Conservation (phyloP, 768 basidiomycete genomes). For the Pholiota microspora region DNA sequence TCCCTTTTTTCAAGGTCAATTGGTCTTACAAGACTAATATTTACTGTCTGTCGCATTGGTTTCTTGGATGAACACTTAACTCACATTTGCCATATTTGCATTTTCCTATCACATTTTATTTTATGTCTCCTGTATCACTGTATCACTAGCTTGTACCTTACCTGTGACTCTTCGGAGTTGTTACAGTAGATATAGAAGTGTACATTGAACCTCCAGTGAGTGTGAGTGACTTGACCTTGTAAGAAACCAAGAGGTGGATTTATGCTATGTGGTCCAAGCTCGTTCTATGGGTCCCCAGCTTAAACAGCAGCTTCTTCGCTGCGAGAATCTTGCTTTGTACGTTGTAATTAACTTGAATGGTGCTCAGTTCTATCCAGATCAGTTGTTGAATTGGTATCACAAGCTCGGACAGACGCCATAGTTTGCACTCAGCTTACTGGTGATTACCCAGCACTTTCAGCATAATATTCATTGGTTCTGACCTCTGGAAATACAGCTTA, state of each 20-base stretch:
- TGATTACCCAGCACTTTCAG: too few species aligned
- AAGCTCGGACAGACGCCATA: too few species aligned
- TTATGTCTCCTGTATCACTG: not conserved
- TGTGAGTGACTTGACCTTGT: too few species aligned
- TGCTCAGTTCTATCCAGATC: slow-evolving; percentile 36
- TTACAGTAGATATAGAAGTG: slow-evolving; percentile 1
- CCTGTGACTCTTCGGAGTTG: not conserved
- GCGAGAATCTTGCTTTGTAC: slow-evolving; percentile 38
- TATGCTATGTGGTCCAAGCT: slow-evolving; percentile 16
- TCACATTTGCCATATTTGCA: not conserved
- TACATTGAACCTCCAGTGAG: too few species aligned
- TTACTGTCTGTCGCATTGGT: not conserved
- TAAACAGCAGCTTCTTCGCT: slow-evolving; percentile 30
- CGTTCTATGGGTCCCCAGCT: not conserved
- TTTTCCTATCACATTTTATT: not conserved
- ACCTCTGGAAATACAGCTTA: slow-evolving; percentile 20
- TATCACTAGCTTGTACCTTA: not conserved
- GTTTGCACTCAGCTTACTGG: slow-evolving; percentile 37
- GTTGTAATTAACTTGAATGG: slow-evolving; percentile 30
- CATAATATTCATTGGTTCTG: too few species aligned
- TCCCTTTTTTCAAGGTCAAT: not conserved
- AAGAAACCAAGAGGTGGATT: too few species aligned
- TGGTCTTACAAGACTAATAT: not conserved
- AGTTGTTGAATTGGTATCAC: too few species aligned
- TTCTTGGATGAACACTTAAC: not conserved